These are phyloP conservation scores for Talaromyces liani DNA, from an alignment of 495 filamentous ascomycete species.

Conservation along the genomic window DNA sequence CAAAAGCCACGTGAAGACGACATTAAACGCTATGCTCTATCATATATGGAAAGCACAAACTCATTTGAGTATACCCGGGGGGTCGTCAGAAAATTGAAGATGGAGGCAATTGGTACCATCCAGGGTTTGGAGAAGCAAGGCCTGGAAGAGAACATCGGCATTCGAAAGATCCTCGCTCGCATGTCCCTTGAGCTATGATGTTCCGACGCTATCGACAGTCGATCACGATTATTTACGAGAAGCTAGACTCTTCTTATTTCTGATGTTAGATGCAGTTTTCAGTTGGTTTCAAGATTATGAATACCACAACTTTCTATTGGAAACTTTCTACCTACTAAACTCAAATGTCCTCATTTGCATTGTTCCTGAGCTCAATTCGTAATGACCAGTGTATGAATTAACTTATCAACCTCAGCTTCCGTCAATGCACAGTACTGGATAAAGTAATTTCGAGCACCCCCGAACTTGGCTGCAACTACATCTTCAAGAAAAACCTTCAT, in stretches of 20 bases:
- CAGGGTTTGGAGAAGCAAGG: slow-evolving; percentile 47
- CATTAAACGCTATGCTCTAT: slow-evolving; percentile 73
- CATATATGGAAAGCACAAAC: slow-evolving; percentile 80
- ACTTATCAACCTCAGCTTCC: neutral
- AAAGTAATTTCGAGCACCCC: neutral
- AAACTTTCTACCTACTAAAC: neutral
- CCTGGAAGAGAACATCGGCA: neutral
- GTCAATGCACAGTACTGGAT: neutral
- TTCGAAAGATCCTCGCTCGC: neutral
- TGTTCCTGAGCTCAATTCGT: neutral
- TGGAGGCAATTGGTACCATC: slow-evolving; percentile 58
- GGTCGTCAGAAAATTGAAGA: slow-evolving; percentile 59
- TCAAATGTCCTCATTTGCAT: neutral
- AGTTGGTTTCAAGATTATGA: neutral
- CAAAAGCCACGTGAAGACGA: slow-evolving; percentile 79
- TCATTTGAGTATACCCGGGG: slow-evolving; percentile 79
- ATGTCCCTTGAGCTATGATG: slow-evolving; percentile 1
- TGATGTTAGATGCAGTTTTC: neutral
- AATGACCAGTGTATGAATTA: neutral
- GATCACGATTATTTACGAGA: neutral
- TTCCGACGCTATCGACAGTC: neutral
- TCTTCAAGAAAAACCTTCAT: neutral
- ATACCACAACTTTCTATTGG: neutral
- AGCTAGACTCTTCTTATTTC: neutral
- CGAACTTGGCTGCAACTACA: neutral